Conservation (phyloP, 2,329 filamentous ascomycete genomes). For the Moelleriella libera region DNA sequence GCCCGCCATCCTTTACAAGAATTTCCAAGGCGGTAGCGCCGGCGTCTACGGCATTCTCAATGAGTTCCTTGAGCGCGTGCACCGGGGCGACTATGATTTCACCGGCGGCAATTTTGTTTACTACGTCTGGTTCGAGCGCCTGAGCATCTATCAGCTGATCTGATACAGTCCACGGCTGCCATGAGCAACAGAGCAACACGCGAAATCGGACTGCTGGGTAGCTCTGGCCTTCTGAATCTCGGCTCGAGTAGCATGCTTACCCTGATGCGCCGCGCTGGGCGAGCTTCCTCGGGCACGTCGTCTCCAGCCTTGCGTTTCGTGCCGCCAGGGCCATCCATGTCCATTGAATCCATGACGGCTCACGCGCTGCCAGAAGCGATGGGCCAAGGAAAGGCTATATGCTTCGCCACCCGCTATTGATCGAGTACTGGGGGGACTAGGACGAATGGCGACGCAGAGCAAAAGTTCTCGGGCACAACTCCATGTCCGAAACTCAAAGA, state of each 20-base stretch:
- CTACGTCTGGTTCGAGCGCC: slow-evolving; percentile 80
- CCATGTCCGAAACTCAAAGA: no score
- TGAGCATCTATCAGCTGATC: slow-evolving; percentile 17
- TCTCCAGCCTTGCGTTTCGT: slow-evolving; percentile 34
- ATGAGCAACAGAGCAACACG: no score
- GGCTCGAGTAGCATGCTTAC: slow-evolving; percentile 12
- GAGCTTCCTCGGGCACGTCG: slow-evolving; percentile 19
- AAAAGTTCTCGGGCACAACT: no score
- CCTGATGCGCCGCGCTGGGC: slow-evolving; percentile 33
- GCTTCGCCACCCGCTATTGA: no score
- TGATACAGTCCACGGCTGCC: no score
- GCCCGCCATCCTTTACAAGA: slow-evolving; percentile 82
- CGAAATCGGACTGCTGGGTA: no score
- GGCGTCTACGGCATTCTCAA: slow-evolving; percentile 97
- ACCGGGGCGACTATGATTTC: slow-evolving; percentile 97
- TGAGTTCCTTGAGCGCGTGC: slow-evolving; percentile 88
- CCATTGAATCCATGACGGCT: slow-evolving; percentile 22
- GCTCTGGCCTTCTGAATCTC: background rate
- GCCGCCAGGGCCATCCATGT: slow-evolving; percentile 24
- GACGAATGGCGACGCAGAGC: no score
- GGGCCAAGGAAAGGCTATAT: no score
- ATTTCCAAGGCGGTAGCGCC: slow-evolving; percentile 85
- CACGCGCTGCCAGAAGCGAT: no score
- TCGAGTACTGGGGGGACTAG: no score
- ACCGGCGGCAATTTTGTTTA: slow-evolving; percentile 96